Conservation (phyloP, 306 rosid species). For the Rosa lucieae region DNA sequence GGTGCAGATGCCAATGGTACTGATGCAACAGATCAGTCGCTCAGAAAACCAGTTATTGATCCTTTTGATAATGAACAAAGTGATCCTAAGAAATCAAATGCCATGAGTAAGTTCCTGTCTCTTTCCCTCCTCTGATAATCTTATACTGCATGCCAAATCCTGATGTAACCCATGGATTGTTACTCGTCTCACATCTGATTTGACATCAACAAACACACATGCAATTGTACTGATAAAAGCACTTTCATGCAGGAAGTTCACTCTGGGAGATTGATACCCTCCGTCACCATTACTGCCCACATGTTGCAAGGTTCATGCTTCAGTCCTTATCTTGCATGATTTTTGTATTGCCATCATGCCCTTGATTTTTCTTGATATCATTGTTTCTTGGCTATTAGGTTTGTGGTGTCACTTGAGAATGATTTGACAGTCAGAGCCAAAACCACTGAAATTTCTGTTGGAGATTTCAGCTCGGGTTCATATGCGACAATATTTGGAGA, state of each 20-base stretch:
- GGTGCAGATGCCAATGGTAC: slow-evolving; percentile 31
- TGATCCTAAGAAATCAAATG: slow-evolving; percentile 71
- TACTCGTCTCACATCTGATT: not conserved
- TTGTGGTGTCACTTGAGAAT: slow-evolving; percentile 77
- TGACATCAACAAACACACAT: not conserved
- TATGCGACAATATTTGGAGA: slow-evolving; percentile 87
- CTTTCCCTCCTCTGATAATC: not conserved
- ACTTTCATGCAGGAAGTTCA: slow-evolving; percentile 73
- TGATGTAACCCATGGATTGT: not conserved
- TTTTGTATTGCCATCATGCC: not conserved
- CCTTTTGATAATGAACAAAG: slow-evolving; percentile 64
- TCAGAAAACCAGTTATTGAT: slow-evolving; percentile 61
- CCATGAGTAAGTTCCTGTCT: slow-evolving; percentile 67
- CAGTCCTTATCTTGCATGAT: not conserved
- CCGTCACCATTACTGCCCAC: slow-evolving; percentile 86
- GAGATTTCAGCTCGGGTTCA: slow-evolving; percentile 78
- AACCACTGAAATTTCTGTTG: slow-evolving; percentile 71
- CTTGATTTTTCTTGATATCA: slow-evolving; percentile 3
- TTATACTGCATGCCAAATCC: not conserved
- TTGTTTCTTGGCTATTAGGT: slow-evolving; percentile 46
- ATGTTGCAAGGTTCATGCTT: slow-evolving; percentile 72
- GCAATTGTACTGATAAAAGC: slow-evolving; percentile 28
- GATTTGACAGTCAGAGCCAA: slow-evolving; percentile 89
- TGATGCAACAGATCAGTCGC: slow-evolving; percentile 24
- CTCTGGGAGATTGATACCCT: slow-evolving; percentile 92